Base-by-base conservation (phyloP, 2,329 filamentous ascomycete genomes). In the Cladobotryum mycophilum region DNA sequence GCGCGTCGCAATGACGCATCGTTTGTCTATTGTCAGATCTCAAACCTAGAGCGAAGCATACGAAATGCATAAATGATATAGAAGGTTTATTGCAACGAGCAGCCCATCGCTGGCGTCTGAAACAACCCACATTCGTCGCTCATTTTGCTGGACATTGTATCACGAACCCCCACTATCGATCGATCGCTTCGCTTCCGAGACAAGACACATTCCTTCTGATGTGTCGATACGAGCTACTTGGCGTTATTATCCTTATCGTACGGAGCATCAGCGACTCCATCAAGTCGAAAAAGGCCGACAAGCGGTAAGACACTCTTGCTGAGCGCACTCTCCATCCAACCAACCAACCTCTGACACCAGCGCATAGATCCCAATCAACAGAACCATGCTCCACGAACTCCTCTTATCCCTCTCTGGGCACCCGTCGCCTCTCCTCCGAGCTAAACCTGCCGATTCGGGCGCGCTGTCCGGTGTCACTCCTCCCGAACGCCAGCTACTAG, bases 341-440 rank as follows among this genome's bases (percentile, higher is more conserved):
- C 6, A 8, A 11, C 9, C 25, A 7, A 30, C 6, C 25, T 30
- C 25, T 30, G 25, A 30, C 25, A 3, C 20, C 20, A 6, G 9
- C 9, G 25, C 25, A 30, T 30, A 30, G 25, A 30, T 30, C 25
- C 25, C 25, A 30, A 30, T 30, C 25, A 30, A 30, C 25, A 8
- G 25, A 30, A 42, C 59, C 59, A 99, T 99, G 93, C 88, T 99
- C 69, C 93, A 97, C 81, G 93, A 99, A 78, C 89, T 99, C 74
- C 84, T 97, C 70, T 85, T 99, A 70, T 92, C 91, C 68, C 84
- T 97, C 70, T 95, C 91, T 62, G 92, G 93, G 59, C 89, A 97
- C 72, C 86, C 88, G 57, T 96, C 92, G 57, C 86, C 90, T 59
- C 81, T 97, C 65, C 87, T 96, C 73, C 79, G 80, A 67, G 65